phyloP scores from a whole-genome alignment of 176 grass and related monocot genomes.

The Cenchrus fungigraminus region DNA sequence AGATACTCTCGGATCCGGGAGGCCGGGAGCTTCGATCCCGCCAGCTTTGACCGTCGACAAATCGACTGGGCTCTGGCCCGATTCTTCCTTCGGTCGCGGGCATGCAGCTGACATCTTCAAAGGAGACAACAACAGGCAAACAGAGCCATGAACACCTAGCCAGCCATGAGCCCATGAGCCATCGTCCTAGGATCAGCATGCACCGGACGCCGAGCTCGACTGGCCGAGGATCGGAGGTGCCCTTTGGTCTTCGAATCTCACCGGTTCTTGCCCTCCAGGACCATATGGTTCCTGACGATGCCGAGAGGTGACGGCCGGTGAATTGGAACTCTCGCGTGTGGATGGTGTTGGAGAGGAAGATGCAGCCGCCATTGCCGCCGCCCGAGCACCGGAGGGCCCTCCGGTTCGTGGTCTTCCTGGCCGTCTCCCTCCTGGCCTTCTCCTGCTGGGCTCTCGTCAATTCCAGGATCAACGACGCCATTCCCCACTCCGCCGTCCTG shows the following conservation, averaged over 20 bases:
- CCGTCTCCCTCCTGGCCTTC: constrained; percentile 55
- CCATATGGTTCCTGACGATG: background rate
- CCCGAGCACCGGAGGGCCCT: constrained; percentile 62
- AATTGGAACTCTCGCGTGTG: background rate
- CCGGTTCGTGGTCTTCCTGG: constrained; percentile 44
- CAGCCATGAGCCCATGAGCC: too few species aligned
- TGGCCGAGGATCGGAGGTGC: background rate
- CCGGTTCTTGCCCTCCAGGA: background rate
- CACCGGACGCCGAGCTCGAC: background rate
- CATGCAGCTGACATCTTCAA: constrained; percentile 19
- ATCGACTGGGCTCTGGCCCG: background rate
- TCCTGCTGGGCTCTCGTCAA: constrained; percentile 70
- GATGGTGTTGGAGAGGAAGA: constrained; percentile 60
- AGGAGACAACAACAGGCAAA: background rate
- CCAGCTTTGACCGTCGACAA: background rate
- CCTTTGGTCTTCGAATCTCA: background rate
- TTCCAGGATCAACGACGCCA: constrained; percentile 42
- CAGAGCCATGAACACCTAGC: background rate
- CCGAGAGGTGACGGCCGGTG: background rate
- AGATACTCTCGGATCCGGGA: background rate
- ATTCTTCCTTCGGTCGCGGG: background rate
- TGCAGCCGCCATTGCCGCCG: constrained; percentile 50
- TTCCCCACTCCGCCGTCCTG: constrained; percentile 42
- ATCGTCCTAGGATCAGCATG: constrained; percentile 16
- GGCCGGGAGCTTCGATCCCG: background rate